Conservation (phyloP, 2,329 filamentous ascomycete species). For the Nemania serpens region DNA sequence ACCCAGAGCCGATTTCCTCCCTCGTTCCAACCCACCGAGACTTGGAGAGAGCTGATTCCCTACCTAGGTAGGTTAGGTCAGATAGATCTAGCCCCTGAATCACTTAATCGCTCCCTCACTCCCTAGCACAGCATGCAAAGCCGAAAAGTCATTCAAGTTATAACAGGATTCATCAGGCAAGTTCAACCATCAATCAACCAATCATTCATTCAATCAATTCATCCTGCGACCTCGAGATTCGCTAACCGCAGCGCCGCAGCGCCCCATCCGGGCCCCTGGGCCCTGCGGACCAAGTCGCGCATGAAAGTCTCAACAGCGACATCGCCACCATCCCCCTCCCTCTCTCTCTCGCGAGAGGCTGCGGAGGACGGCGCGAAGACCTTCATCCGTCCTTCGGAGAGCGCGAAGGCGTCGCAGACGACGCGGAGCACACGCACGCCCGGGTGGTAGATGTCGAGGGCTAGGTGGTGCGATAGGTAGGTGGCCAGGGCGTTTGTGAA, state of each 20-base stretch:
- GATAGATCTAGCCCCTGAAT: too few relatives aligned
- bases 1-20: too few relatives aligned
- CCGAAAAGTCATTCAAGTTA: too few relatives aligned
- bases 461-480: constrained; percentile 59
- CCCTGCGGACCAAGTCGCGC: constrained; percentile 12
- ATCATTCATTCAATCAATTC: not conserved
- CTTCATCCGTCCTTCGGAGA: constrained; percentile 59
- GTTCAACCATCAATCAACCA: not conserved
- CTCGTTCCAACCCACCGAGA: too few relatives aligned
- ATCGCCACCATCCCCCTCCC: not conserved
- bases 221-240: constrained; percentile 1
- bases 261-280: constrained; percentile 20
- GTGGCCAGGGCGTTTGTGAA: constrained; percentile 56
- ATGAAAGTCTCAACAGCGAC: constrained; percentile 14
- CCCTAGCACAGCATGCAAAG: too few relatives aligned
- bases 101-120: too few relatives aligned
- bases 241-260: constrained; percentile 12
- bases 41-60: too few relatives aligned
- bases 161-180: too few relatives aligned
- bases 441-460: constrained; percentile 60
- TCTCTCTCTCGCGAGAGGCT: too few relatives aligned
- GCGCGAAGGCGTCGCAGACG: constrained; percentile 60
- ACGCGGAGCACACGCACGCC: constrained; percentile 58
- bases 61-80: too few relatives aligned
- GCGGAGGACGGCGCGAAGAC: constrained; percentile 41